Evolutionary conservation across 2,329 filamentous ascomycete genomes (phyloP), one percentile per base, ranked within the genome.

Genomic region (Hansfordia pulvinata): DNA sequence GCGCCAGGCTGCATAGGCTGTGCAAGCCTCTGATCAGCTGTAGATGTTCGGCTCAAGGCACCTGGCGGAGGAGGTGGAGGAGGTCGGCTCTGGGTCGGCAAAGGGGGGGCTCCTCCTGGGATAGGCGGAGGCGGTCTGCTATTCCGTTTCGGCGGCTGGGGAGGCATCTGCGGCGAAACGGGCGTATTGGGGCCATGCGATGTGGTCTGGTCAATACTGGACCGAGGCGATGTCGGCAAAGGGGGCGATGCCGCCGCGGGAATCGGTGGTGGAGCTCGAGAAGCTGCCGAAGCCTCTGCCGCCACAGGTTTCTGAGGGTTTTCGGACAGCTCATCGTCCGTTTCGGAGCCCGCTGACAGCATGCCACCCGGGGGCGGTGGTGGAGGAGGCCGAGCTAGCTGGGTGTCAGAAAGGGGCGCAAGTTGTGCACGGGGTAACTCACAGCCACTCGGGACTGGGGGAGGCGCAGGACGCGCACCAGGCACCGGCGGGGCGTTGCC

Each of bases 301-400:
- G 47, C 53, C 12, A 62, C 28, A 42, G 53, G 40, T 36, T 63
- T 50, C 26, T 59, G 52, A 41, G 64, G 44, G 43, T 53, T 52
- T 28, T 60, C 58, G 8, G 79, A 84, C 41, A 85, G 58, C 49
- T 94, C 88, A 47, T 94, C 86, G 40, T 92, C 86, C 22, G 86
- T 90, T 47, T 80, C 82, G 2, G 84, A 92, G 17, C 84, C 85
- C 33, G 78, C 75, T 20, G 81, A 81, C 25, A 65, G 60, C 10
- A 69, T 46, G 22, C 60, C 58, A 19, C 64, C 55, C 20, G 67
- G 56, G 26, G 67, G 60, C 20, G 59, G 59, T 18, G 60, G 58
- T 25, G 69, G 69, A 2, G 63, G 58, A 23, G 76, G 71, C 25
- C 76, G 78, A 40, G 69, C 78, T 84, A 40, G 14, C 41, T 28